These are phyloP conservation scores for Lathyrus aphaca DNA, from an alignment of 306 rosid species.

Conservation along the genomic window DNA sequence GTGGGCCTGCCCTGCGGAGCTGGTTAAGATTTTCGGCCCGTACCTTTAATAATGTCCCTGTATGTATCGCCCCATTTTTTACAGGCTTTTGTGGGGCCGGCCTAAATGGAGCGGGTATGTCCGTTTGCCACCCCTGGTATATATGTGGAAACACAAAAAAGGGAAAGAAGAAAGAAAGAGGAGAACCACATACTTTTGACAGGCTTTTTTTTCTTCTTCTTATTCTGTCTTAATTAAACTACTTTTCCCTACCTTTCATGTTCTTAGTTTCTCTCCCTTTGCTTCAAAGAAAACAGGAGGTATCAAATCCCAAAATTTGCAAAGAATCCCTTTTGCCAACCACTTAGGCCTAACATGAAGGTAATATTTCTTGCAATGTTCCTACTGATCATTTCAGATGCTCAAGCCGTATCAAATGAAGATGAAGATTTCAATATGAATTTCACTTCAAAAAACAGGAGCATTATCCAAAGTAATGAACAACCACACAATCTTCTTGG, in stretches of 20 bases:
- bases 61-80: too few species aligned
- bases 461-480: constrained; percentile 20
- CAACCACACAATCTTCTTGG: constrained; percentile 32
- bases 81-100: too few species aligned
- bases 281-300: not conserved
- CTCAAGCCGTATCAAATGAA: constrained; percentile 2
- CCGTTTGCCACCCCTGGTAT: too few species aligned
- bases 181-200: not conserved
- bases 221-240: not conserved
- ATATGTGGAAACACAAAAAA: too few species aligned
- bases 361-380: constrained; percentile 21
- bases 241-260: not conserved
- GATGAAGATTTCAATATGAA: not conserved
- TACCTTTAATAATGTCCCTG: too few species aligned
- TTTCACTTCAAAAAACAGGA: constrained; percentile 29
- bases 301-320: not conserved
- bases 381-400: constrained; percentile 22
- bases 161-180: not conserved
- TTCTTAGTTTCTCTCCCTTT: constrained; percentile 1
- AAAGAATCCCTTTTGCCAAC: not conserved
- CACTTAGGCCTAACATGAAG: constrained; percentile 13
- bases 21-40: too few species aligned
- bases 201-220: not conserved
- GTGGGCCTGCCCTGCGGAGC: too few species aligned
- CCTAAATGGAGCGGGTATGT: too few species aligned